phyloP scores from a whole-genome alignment of 2,329 filamentous ascomycete species.

The Diaporthe amygdali region DNA sequence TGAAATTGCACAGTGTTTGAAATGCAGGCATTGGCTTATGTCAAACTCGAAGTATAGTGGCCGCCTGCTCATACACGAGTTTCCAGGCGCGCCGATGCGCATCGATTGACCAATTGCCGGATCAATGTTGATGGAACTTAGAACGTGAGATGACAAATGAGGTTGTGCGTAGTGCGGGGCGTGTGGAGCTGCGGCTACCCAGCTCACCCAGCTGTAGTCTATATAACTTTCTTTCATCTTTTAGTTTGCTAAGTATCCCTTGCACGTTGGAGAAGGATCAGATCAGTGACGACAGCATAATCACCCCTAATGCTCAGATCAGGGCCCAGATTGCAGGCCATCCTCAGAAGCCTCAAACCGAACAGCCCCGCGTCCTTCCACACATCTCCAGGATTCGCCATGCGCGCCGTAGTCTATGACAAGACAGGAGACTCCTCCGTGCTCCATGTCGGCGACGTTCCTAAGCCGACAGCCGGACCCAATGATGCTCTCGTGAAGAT shows the following conservation, averaged over 20 bases:
- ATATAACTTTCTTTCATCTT: background rate
- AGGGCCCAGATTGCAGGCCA: conserved; percentile 19
- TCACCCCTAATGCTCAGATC: conserved; percentile 12
- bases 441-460: conserved; percentile 22
- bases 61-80: too few species aligned
- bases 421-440: conserved; percentile 26
- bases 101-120: background rate
- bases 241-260: background rate
- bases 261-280: background rate
- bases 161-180: background rate
- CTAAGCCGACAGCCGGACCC: conserved; percentile 22
- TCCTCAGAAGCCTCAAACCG: conserved; percentile 21
- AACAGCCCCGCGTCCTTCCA: background rate
- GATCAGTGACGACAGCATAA: background rate
- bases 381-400: background rate
- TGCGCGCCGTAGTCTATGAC: conserved; percentile 25
- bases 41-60: background rate
- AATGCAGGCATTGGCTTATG: background rate
- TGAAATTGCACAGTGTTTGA: too few species aligned
- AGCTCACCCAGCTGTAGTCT: background rate
- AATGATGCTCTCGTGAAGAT: conserved; percentile 23
- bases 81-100: background rate
- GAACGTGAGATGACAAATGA: background rate
- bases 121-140: background rate
- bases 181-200: background rate